These are phyloP conservation scores for Stellera chamaejasme DNA, from an alignment of 345 rosid species.

Conservation along the genomic window DNA sequence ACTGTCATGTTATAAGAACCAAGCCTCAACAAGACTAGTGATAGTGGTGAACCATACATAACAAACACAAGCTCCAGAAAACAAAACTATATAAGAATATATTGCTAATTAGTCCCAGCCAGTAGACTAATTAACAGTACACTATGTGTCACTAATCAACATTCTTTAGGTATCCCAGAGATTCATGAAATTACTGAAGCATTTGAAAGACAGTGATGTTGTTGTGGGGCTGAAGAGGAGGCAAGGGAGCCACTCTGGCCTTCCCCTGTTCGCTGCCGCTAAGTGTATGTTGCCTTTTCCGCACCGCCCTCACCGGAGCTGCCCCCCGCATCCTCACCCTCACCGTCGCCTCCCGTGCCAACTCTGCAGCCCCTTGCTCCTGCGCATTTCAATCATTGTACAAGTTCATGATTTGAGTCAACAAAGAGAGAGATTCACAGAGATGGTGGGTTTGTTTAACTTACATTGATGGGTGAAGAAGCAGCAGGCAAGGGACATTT, in stretches of 20 bases:
- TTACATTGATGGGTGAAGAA: conserved; percentile 55
- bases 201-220: conserved; percentile 38
- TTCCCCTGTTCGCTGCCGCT: conserved; percentile 25
- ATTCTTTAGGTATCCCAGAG: conserved; percentile 1
- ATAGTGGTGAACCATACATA: too few relatives aligned
- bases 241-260: conserved; percentile 25
- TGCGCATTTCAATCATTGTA: conserved; percentile 23
- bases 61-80: too few relatives aligned
- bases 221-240: conserved; percentile 20
- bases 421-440: background rate
- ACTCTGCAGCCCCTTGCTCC: conserved; percentile 23
- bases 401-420: background rate
- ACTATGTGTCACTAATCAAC: conserved; percentile 8
- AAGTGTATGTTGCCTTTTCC: conserved; percentile 57
- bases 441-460: background rate
- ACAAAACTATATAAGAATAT: too few relatives aligned
- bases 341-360: conserved; percentile 13
- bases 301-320: conserved; percentile 30
- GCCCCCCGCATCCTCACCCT: conserved; percentile 3
- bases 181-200: conserved; percentile 37
- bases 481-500: conserved; percentile 74
- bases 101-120: too few relatives aligned
- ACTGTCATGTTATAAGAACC: conserved; percentile 9
- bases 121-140: background rate
- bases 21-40: too few relatives aligned